Base-by-base conservation (phyloP, 1,284 basidiomycete genomes). In the Rhodotorula sp. region DNA sequence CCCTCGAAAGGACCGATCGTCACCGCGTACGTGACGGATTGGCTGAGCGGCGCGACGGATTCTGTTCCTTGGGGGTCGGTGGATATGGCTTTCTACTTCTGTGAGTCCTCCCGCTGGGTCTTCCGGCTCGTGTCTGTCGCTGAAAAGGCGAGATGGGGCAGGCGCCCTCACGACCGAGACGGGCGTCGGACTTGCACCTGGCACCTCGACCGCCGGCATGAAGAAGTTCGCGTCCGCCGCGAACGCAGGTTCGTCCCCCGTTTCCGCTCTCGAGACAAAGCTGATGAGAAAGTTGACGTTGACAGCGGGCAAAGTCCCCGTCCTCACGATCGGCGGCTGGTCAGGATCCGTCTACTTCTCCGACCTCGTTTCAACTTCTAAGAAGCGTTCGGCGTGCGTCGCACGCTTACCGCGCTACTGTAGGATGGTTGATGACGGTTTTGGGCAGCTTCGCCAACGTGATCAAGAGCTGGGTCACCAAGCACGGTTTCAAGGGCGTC, bases 311-410 rank as follows among this genome's bases (percentile, higher is more conserved):
- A 53, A 54, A 27, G 59, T 59, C 17, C 44, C 71, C 7, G 56
- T 70, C 20, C 48, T 70, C 22, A 69, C 71, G 1, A 9, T 74
- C n/a, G 72, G 72, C n/a, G 72, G 72, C 0, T 71, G 70, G 70
- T 53, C 62, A 13, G 72, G 72, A 19, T 64, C 61, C 19, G 53
- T 56, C 15, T 74, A 71, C 64, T 71, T 74, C 58, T 71, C 69
- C 13, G 54, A 57, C 20, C 64, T 63, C 17, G 64, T 68, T 34
- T 36, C 62, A 10, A 69, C 67, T 9, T 32, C 59, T 2, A 47
- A 49, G 24, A 62, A 46, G 11, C 63, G 72, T 30, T 15, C 59
- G 9, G 47, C 60, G 39, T 44, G 39, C 39, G 39, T 44, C 13
- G 7, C 9, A 17, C n/a, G n/a, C n/a, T n/a, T n/a, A n/a, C n/a